Conservation (phyloP, 2,329 filamentous ascomycete genomes). For the Fusarium redolens region DNA sequence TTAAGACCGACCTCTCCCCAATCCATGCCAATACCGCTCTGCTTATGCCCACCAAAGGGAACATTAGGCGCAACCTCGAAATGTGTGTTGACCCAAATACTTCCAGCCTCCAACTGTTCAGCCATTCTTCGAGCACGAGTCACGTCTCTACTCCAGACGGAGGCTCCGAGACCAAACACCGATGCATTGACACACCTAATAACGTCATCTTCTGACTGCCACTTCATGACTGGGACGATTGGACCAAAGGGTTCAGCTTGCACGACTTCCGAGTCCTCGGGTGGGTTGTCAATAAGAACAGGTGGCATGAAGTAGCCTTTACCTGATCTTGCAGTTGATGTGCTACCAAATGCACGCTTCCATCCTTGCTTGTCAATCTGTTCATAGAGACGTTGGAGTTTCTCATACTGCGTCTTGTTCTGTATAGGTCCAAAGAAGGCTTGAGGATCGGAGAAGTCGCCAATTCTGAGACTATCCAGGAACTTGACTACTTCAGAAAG, state of each 20-base stretch:
- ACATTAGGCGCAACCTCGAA: slow-evolving; percentile 52
- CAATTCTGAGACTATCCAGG: slow-evolving; percentile 52
- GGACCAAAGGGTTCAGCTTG: slow-evolving; percentile 66
- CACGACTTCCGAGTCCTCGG: slow-evolving; percentile 66
- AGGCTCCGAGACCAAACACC: slow-evolving; percentile 65
- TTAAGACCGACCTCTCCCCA: slow-evolving; percentile 48
- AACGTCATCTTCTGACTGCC: slow-evolving; percentile 70
- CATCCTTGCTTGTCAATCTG: slow-evolving; percentile 57
- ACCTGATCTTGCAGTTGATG: slow-evolving; percentile 10
- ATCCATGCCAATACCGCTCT: slow-evolving; percentile 63
- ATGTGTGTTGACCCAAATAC: slow-evolving; percentile 69
- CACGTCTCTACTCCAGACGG: slow-evolving; percentile 67
- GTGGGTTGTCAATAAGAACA: slow-evolving; percentile 70
- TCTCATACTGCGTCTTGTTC: slow-evolving; percentile 67
- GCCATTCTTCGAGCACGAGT: slow-evolving; percentile 63
- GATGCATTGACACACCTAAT: slow-evolving; percentile 64
- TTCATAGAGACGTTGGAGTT: slow-evolving; percentile 54
- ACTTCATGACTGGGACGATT: slow-evolving; percentile 71
- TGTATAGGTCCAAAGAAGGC: slow-evolving; percentile 65
- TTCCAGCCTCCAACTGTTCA: slow-evolving; percentile 65
- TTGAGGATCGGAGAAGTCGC: slow-evolving; percentile 56
- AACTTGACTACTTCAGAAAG: neutral
- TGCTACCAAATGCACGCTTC: slow-evolving; percentile 54
- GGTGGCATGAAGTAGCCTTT: slow-evolving; percentile 68
- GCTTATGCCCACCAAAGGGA: slow-evolving; percentile 63